These are phyloP conservation scores for Alnus rubra DNA, from an alignment of 306 rosid species.

Conservation along the genomic window DNA sequence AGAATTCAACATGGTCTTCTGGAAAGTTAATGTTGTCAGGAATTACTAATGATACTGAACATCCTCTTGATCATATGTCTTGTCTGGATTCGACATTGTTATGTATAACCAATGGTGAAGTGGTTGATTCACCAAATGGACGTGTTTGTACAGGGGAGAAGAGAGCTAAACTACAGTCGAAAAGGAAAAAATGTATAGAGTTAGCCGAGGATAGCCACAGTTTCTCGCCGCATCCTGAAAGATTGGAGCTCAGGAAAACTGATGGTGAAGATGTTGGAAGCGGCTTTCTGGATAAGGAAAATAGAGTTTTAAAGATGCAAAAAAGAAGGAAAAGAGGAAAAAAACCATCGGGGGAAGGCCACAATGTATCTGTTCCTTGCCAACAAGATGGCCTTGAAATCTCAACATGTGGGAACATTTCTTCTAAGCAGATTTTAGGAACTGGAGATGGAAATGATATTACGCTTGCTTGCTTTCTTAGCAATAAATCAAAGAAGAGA, in stretches of 20 bases:
- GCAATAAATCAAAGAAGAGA: constrained; percentile 43
- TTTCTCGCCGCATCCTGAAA: constrained; percentile 4
- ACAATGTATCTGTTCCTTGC: constrained; percentile 5
- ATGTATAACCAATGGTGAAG: constrained; percentile 8
- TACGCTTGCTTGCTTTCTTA: constrained; percentile 40
- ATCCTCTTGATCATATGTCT: constrained; percentile 1
- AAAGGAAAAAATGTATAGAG: not conserved
- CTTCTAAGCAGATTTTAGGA: constrained; percentile 34
- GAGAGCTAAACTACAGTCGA: not conserved
- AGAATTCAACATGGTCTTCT: constrained; percentile 21
- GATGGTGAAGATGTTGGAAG: constrained; percentile 20
- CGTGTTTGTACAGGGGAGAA: not conserved
- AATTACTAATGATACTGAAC: constrained; percentile 17
- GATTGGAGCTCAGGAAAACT: not conserved
- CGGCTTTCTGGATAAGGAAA: constrained; percentile 16
- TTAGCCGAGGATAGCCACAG: constrained; percentile 12
- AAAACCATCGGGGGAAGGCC: constrained; percentile 24
- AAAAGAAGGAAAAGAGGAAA: constrained; percentile 17
- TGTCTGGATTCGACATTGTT: constrained; percentile 17
- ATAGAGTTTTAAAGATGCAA: constrained; percentile 6
- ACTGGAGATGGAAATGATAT: constrained; percentile 32
- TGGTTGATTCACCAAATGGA: not conserved
- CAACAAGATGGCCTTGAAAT: constrained; percentile 13
- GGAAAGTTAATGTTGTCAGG: constrained; percentile 24
- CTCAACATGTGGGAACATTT: constrained; percentile 11